Percentiles rank a stretch among this genome's conserved stretches.
Evolutionary conservation across 371 early-diverging fungal genomes (phyloP).

Genomic region (Circinella minor): DNA sequence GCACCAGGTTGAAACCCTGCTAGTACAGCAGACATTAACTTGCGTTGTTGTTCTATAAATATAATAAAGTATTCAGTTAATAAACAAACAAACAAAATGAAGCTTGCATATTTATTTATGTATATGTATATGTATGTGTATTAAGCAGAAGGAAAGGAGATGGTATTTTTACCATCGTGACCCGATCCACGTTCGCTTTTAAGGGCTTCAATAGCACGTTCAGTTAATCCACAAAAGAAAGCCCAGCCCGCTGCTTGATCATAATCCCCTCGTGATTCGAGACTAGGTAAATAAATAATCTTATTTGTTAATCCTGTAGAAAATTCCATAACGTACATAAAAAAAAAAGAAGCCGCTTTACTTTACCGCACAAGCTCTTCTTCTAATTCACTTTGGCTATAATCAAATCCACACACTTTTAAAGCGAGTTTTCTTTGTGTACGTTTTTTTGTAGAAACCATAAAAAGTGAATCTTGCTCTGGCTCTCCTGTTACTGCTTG

Average conservation of each 20-base stretch:
- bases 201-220: constrained; percentile 77
- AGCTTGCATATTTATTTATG: too few relatives aligned
- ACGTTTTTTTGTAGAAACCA: constrained; percentile 55
- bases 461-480: constrained; percentile 20
- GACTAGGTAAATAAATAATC: constrained; percentile 30
- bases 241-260: constrained; percentile 89
- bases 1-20: constrained; percentile 62
- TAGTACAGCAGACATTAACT: constrained; percentile 79
- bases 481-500: not conserved
- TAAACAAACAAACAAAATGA: too few relatives aligned
- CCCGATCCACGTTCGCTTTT: constrained; percentile 39
- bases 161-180: constrained; percentile 48
- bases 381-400: constrained; percentile 67
- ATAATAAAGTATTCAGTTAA: not conserved
- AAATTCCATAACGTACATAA: not conserved
- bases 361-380: constrained; percentile 60
- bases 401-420: constrained; percentile 76
- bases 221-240: constrained; percentile 79
- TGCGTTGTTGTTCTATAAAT: constrained; percentile 69
- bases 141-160: too few relatives aligned
- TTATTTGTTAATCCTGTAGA: too few relatives aligned
- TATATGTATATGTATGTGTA: too few relatives aligned
- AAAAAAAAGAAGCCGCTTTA: not conserved
- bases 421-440: constrained; percentile 73
- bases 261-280: constrained; percentile 71